Percentiles rank a stretch among this genome's conserved stretches.
phyloP scores from a whole-genome alignment of 805 yeast genomes.

The Soucietia sequanensis region DNA sequence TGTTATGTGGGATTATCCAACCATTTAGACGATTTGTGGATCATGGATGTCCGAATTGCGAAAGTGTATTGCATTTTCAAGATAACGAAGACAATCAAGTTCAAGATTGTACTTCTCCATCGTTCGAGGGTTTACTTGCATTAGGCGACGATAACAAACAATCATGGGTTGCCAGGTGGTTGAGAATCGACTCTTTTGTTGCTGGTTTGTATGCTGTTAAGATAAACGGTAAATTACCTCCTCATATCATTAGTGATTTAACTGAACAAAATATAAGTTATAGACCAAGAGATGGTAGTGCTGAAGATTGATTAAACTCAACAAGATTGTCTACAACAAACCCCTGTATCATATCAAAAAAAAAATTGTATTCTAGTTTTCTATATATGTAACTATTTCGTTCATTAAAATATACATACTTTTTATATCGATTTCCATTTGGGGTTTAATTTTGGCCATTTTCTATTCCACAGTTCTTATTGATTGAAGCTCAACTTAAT shows the following conservation, averaged over 20 bases:
- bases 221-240: conserved; percentile 87
- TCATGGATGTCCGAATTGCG: conserved; percentile 96
- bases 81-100: conserved; percentile 81
- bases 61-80: conserved; percentile 71
- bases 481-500: background rate
- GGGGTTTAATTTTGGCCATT: no score
- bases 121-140: conserved; percentile 94
- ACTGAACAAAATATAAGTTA: conserved; percentile 75
- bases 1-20: conserved; percentile 93
- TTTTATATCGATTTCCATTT: no score
- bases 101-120: conserved; percentile 92
- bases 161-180: conserved; percentile 97
- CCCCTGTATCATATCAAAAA: background rate
- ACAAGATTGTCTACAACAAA: no score
- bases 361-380: background rate
- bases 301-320: conserved; percentile 64
- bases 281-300: conserved; percentile 94
- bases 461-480: no score
- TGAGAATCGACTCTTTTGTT: conserved; percentile 82
- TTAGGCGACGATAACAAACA: conserved; percentile 72
- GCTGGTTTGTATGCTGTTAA: conserved; percentile 94
- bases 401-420: background rate
- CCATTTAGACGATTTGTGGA: conserved; percentile 70
- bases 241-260: conserved; percentile 73
- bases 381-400: background rate